Evolutionary conservation across 2,329 filamentous ascomycete genomes (phyloP).

Genomic region (Zymoseptoria pseudotritici): DNA sequence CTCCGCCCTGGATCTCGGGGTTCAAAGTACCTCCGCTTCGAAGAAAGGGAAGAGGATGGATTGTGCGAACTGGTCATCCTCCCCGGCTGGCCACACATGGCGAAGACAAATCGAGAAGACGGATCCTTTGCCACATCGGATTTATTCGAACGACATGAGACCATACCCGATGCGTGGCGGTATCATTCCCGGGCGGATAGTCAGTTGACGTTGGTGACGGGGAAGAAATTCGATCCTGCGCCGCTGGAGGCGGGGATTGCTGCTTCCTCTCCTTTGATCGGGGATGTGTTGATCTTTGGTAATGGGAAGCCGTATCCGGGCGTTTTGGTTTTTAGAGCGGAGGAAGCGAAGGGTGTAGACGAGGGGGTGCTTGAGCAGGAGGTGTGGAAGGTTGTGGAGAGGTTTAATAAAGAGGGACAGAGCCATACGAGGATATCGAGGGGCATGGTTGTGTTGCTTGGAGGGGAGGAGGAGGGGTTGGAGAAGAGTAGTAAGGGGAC

Average conservation of each 20-base stretch:
- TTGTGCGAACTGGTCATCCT: slow-evolving; percentile 51
- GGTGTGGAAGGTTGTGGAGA: slow-evolving; percentile 40
- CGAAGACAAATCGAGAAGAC: slow-evolving; percentile 51
- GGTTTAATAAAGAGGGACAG: slow-evolving; percentile 44
- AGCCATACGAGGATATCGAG: slow-evolving; percentile 45
- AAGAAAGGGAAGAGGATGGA: slow-evolving; percentile 33
- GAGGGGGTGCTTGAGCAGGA: slow-evolving; percentile 36
- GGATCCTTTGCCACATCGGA: slow-evolving; percentile 58
- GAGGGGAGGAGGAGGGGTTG: slow-evolving; percentile 31
- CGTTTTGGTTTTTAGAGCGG: slow-evolving; percentile 45
- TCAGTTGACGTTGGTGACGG: slow-evolving; percentile 55
- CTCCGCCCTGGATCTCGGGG: slow-evolving; percentile 39
- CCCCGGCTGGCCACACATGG: slow-evolving; percentile 51
- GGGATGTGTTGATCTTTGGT: slow-evolving; percentile 56
- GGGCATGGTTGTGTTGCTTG: slow-evolving; percentile 45
- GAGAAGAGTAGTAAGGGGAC: slow-evolving; percentile 60
- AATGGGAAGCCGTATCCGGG: slow-evolving; percentile 51
- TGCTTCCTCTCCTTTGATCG: slow-evolving; percentile 37
- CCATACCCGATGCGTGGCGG: slow-evolving; percentile 49
- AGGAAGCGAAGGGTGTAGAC: slow-evolving; percentile 18
- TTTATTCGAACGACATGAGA: slow-evolving; percentile 51
- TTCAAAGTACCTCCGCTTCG: slow-evolving; percentile 37
- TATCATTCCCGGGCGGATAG: slow-evolving; percentile 57
- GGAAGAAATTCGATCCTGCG: slow-evolving; percentile 62
- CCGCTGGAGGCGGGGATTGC: slow-evolving; percentile 51